These are phyloP conservation scores for Scheffersomyces lignosus DNA, from an alignment of 805 yeast genomes.

Conservation along the genomic window DNA sequence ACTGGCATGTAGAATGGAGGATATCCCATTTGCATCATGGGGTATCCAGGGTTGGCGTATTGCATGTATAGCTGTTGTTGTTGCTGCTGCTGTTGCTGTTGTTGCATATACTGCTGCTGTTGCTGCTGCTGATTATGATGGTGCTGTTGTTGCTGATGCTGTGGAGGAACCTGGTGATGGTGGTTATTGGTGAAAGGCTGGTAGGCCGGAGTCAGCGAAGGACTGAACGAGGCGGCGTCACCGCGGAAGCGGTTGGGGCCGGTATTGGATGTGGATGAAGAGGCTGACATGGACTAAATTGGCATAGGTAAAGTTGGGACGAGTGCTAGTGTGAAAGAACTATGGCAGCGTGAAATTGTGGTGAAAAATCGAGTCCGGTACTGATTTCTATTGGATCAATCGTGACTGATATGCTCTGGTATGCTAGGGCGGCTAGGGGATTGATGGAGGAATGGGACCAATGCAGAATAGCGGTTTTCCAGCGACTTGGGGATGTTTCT, in stretches of 20 bases:
- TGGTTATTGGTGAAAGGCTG: constrained; percentile 1
- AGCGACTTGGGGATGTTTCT: no score
- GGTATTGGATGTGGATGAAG: constrained; percentile 25
- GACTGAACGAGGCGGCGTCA: constrained; percentile 39
- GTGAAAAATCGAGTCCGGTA: no score
- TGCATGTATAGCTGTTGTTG: constrained; percentile 12
- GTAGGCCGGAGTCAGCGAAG: constrained; percentile 14
- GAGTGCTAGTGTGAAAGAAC: no score
- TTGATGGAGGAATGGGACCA: no score
- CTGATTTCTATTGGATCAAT: no score
- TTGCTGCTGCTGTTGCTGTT: constrained; percentile 9
- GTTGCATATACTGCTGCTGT: constrained; percentile 11
- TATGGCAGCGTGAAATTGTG: no score
- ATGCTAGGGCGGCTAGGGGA: no score
- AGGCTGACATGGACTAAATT: constrained; percentile 8
- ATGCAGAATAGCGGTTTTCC: no score
- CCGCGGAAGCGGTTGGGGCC: constrained; percentile 40
- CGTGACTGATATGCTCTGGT: no score
- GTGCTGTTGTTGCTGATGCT: constrained; percentile 8
- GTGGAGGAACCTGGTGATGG: constrained; percentile 6
- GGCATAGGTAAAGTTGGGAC: no score
- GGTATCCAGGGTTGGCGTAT: constrained; percentile 6
- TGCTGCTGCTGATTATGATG: constrained; percentile 10
- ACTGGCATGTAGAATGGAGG: constrained; percentile 15
- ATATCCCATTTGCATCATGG: constrained; percentile 13